Base-by-base conservation (phyloP, 352 stramenopile genomes). In the Globisporangium emineosum region DNA sequence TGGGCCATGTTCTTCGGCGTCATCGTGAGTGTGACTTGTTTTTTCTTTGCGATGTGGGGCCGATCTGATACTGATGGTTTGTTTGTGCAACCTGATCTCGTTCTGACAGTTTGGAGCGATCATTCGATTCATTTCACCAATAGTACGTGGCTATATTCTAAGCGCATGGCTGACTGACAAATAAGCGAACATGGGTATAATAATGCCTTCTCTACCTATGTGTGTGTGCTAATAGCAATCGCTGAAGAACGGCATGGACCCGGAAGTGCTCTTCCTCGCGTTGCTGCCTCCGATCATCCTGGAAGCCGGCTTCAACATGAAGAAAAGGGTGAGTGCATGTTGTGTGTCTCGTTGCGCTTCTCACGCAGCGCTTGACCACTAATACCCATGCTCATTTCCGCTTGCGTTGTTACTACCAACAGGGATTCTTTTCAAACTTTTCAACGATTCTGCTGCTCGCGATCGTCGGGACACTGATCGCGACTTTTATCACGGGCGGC, bases 341-440 rank as follows among this genome's bases (percentile, higher is more conserved):
- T 5, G 15, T 6, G 17, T 12, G n/a, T 17, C 15, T 17, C n/a
- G n/a, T 40, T 6, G 15, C 12, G n/a, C 5, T 35, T 33, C 15
- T 53, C 15, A 30, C 15, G 15, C 5, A n/a, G 12, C 15, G 32
- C 5, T 25, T 42, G 25, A 50, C 3, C 33, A 23, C 27, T 61
- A 42, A 32, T 2, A 62, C 8, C 2, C 25, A 10, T 49, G n/a
- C 33, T 13, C 25, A 37, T 58, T 45, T 51, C 35, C 72, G 29
- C 71, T 23, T 57, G 25, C 17, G 43, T 12, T 63, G 56, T 29
- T 59, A 61, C 12, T 55, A 2, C 37, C 45, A 25, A 37, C 40
- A 94, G 83, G 86, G 86, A 21, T 95, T 95, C 67, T 95, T 95
- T 52, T 81, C 83, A 56, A 95, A 95, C 45, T 95, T 95, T 32